Percentiles rank a stretch among this genome's conserved stretches.
Evolutionary conservation across 73 alveolate species (phyloP).

Genomic region (Paraurostyla sp.): DNA sequence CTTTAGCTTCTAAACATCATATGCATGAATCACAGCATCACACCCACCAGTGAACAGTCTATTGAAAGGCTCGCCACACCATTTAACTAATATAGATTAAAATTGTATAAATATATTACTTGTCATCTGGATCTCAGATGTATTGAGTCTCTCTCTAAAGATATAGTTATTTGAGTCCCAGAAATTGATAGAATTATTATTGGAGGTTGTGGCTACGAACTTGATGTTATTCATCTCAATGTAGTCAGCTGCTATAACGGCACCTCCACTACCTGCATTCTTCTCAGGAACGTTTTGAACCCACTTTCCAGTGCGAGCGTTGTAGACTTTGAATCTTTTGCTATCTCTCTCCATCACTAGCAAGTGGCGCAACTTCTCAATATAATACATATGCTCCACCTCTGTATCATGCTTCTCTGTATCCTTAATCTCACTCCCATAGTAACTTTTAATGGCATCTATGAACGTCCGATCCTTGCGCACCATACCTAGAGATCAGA

Average conservation of each 20-base stretch:
- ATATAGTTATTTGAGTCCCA: slow-evolving; percentile 96
- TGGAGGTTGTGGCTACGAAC: slow-evolving; percentile 95
- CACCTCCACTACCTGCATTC: slow-evolving; percentile 81
- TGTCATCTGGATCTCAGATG: slow-evolving; percentile 89
- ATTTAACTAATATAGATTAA: slow-evolving; percentile 63
- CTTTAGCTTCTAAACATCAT: slow-evolving; percentile 86
- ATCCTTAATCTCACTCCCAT: slow-evolving; percentile 88
- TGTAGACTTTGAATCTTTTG: slow-evolving; percentile 93
- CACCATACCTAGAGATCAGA: slow-evolving; percentile 87
- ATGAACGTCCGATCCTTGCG: slow-evolving; percentile 94
- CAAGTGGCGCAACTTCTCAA: slow-evolving; percentile 92
- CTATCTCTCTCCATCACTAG: slow-evolving; percentile 96
- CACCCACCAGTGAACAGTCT: slow-evolving; percentile 94
- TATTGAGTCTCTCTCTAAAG: slow-evolving; percentile 85
- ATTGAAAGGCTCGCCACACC: slow-evolving; percentile 77
- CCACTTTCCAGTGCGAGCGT: slow-evolving; percentile 89
- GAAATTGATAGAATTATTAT: slow-evolving; percentile 95
- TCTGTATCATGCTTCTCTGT: slow-evolving; percentile 95
- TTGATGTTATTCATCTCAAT: slow-evolving; percentile 80
- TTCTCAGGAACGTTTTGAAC: slow-evolving; percentile 80
- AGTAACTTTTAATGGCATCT: slow-evolving; percentile 95
- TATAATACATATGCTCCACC: slow-evolving; percentile 91
- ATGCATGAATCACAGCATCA: slow-evolving; percentile 95
- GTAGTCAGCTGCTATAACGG: slow-evolving; percentile 96
- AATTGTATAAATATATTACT: not conserved